phyloP scores from a whole-genome alignment of 352 stramenopile species.

The Globisporangium polare region DNA sequence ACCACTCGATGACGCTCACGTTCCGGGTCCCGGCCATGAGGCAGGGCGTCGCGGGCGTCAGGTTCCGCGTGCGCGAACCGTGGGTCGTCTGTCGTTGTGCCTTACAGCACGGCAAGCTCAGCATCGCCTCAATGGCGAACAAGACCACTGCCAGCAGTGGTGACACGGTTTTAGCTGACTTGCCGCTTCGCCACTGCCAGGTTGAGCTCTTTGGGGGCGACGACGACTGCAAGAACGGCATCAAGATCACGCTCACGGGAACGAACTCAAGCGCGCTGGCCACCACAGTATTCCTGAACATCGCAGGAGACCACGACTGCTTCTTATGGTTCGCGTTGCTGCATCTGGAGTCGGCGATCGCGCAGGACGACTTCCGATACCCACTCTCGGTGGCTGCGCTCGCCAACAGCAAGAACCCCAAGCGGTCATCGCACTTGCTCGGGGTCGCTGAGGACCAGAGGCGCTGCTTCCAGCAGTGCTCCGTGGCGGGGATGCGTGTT shows the following conservation, averaged over 20 bases:
- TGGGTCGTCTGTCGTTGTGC: conserved; percentile 34
- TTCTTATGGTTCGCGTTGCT: conserved; percentile 60
- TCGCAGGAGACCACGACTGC: conserved; percentile 36
- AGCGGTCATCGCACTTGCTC: conserved; percentile 17
- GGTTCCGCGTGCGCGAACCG: conserved; percentile 29
- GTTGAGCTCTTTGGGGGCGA: conserved; percentile 40
- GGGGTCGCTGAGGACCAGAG: conserved; percentile 30
- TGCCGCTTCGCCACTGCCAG: conserved; percentile 42
- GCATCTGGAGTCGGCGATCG: conserved; percentile 43
- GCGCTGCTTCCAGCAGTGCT: conserved; percentile 30
- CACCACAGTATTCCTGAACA: conserved; percentile 39
- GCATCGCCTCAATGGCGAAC: conserved; percentile 15
- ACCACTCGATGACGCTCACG: conserved; percentile 43
- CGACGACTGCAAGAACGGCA: conserved; percentile 38
- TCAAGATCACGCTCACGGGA: conserved; percentile 33
- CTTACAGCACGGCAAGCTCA: conserved; percentile 36
- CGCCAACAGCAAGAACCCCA: conserved; percentile 17
- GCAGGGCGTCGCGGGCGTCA: conserved; percentile 27
- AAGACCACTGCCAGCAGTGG: neutral
- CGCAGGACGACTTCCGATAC: conserved; percentile 37
- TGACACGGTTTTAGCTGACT: conserved; percentile 11
- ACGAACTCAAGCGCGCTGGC: conserved; percentile 3
- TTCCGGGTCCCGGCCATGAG: conserved; percentile 51
- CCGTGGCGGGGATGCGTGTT: conserved; percentile 26
- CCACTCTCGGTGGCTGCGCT: conserved; percentile 25